phyloP scores from a whole-genome alignment of 768 basidiomycete genomes.

The Tylopilus plumbeoviolaceoides region DNA sequence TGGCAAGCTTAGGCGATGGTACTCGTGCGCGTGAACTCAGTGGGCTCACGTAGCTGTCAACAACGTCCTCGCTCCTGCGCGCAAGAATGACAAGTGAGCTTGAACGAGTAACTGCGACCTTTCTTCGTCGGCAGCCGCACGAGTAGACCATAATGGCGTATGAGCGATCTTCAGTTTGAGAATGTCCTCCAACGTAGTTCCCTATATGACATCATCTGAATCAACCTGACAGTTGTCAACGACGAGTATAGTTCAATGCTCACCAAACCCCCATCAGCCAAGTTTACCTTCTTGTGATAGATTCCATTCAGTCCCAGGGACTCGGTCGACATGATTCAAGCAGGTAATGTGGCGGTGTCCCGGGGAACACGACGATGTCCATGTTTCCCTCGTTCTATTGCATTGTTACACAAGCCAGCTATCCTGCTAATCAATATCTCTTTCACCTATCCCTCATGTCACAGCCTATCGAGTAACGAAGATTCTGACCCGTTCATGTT shows the following conservation, averaged over 20 bases:
- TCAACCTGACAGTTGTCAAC: conserved; percentile 19
- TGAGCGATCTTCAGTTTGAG: conserved; percentile 45
- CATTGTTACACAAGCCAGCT: conserved; percentile 14
- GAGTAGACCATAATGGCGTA: conserved; percentile 69
- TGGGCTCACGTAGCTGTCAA: conserved; percentile 68
- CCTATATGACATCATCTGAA: too few species aligned
- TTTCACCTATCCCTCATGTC: conserved; percentile 21
- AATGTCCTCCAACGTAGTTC: conserved; percentile 55
- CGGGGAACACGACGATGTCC: not conserved
- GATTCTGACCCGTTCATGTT: conserved; percentile 15
- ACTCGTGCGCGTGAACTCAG: not conserved
- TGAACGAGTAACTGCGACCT: conserved; percentile 41
- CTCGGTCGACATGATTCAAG: not conserved
- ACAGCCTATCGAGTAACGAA: conserved; percentile 37
- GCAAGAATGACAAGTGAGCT: conserved; percentile 59
- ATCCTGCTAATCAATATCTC: conserved; percentile 25
- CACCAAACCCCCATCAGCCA: conserved; percentile 35
- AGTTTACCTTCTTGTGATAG: conserved; percentile 13
- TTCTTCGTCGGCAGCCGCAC: conserved; percentile 51
- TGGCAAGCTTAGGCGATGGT: not conserved
- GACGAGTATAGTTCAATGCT: not conserved
- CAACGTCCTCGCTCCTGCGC: conserved; percentile 63
- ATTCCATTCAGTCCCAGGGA: conserved; percentile 4
- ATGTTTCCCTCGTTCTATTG: conserved; percentile 5
- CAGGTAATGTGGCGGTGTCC: not conserved